Evolutionary conservation across 2,329 filamentous ascomycete genomes (phyloP).

Genomic region (Colletotrichum chrysophilum): DNA sequence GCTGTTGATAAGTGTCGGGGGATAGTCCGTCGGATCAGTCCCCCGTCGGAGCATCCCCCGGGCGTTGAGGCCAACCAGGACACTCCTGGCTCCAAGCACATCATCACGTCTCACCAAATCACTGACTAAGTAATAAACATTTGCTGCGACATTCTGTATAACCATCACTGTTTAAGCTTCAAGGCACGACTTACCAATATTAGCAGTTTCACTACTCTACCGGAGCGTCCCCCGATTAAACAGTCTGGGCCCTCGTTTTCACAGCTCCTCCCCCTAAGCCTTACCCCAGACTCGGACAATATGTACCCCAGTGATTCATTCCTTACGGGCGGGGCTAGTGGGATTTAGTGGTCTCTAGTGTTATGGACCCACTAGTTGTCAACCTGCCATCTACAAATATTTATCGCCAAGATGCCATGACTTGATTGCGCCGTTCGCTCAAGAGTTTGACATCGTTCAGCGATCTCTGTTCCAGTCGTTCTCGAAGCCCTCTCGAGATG

Average conservation of each 20-base stretch:
- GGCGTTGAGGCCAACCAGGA: slow-evolving; percentile 45
- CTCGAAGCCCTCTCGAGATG: slow-evolving; percentile 14
- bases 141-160: background rate
- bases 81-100: background rate
- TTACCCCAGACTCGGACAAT: background rate
- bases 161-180: background rate
- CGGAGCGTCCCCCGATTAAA: background rate
- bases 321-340: background rate
- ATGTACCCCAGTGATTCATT: background rate
- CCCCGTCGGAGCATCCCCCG: background rate
- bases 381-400: background rate
- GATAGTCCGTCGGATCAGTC: background rate
- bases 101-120: background rate
- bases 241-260: background rate
- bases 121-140: background rate
- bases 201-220: background rate
- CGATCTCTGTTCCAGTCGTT: slow-evolving; percentile 36
- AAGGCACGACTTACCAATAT: background rate
- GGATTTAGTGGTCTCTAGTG: background rate
- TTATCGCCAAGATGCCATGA: background rate
- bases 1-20: background rate
- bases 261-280: background rate
- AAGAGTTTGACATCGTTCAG: background rate
- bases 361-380: background rate
- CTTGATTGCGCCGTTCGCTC: background rate